Conservation (phyloP, 2,329 filamentous ascomycete species). For the Whalleya microplaca region DNA sequence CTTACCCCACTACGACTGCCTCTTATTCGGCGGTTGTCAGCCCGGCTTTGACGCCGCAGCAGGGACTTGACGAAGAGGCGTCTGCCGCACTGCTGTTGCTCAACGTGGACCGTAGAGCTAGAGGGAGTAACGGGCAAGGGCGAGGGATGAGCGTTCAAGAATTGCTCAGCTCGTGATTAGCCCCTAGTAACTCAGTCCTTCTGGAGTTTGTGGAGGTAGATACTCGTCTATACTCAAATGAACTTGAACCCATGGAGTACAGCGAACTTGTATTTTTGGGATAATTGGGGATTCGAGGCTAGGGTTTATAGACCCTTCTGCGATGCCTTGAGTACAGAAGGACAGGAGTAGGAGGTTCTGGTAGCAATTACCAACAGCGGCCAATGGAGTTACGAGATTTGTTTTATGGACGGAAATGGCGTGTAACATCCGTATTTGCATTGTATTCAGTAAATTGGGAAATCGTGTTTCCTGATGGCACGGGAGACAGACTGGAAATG, state of each 20-base stretch:
- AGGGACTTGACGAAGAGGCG: constrained; percentile 73
- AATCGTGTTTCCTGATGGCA: background rate
- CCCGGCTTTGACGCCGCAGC: constrained; percentile 58
- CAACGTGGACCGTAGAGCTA: constrained; percentile 74
- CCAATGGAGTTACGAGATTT: background rate
- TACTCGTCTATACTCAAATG: no score
- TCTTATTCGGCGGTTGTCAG: constrained; percentile 61
- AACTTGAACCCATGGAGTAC: no score
- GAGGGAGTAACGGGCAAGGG: constrained; percentile 45
- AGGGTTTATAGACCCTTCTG: no score
- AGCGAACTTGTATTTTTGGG: background rate
- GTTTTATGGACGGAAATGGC: background rate
- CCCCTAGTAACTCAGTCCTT: background rate
- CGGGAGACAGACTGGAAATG: background rate
- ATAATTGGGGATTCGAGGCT: background rate
- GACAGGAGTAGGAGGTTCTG: background rate
- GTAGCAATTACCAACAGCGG: background rate
- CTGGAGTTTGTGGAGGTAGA: no score
- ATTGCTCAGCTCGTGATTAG: constrained; percentile 52
- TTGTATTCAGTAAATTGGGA: background rate
- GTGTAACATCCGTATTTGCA: background rate
- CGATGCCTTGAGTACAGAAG: background rate
- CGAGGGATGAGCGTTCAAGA: constrained; percentile 60
- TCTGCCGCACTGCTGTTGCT: constrained; percentile 88
- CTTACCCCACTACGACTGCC: constrained; percentile 44